A percentile compares a stretch with the other conserved stretches of the same genome.
These are phyloP conservation scores for Candida neerlandica DNA, from an alignment of 1,139 yeast species.

Conservation along the genomic window DNA sequence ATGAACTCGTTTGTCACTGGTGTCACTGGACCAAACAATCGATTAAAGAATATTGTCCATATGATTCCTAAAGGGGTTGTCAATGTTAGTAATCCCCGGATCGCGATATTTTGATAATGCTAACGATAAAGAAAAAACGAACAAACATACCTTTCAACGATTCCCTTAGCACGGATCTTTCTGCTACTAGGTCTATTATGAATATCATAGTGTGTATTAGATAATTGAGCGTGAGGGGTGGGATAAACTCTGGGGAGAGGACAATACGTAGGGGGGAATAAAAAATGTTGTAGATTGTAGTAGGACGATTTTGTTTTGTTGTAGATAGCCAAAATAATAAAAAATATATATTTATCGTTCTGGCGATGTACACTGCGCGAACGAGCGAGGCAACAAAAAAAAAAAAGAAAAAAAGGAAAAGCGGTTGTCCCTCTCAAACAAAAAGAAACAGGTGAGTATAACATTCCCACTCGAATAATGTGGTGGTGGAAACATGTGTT, in stretches of 20 bases:
- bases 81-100: constrained; percentile 12
- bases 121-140: background rate
- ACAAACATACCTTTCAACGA: constrained; percentile 45
- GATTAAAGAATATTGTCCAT: constrained; percentile 68
- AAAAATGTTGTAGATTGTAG: background rate
- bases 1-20: constrained; percentile 54
- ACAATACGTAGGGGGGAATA: too few species aligned
- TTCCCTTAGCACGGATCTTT: constrained; percentile 46
- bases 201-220: constrained; percentile 33
- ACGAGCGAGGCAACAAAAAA: background rate
- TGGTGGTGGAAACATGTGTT: too few species aligned
- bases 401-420: background rate
- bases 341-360: background rate
- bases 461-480: background rate
- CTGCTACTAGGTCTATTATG: constrained; percentile 40
- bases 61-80: constrained; percentile 48
- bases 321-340: too few species aligned
- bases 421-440: background rate
- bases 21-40: constrained; percentile 66
- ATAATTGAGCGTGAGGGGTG: too few species aligned
- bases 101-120: background rate
- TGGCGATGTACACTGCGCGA: background rate
- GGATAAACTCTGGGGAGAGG: too few species aligned
- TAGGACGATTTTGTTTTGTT: background rate
- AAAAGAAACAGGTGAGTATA: background rate